Conservation (phyloP, 805 yeast genomes). For the Cyberlindnera veronae region DNA sequence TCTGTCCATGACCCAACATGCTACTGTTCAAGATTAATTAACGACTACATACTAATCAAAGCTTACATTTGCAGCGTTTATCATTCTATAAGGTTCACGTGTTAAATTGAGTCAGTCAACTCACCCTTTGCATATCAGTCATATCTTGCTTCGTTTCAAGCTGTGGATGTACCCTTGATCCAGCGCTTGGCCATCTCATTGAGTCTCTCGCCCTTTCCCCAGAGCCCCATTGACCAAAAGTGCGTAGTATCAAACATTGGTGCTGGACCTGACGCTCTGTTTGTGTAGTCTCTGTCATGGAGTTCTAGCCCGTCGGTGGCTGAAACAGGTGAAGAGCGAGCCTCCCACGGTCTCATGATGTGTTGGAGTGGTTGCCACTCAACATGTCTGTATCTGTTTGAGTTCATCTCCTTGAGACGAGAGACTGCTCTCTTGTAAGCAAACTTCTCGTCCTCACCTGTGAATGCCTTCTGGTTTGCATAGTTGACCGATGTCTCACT, state of each 20-base stretch:
- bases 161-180: slow-evolving; percentile 43
- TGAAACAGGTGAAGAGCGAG: slow-evolving; percentile 5
- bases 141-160: too few species aligned
- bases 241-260: slow-evolving; percentile 45
- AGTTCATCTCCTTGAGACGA: slow-evolving; percentile 57
- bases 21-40: too few species aligned
- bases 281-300: slow-evolving; percentile 20
- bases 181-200: slow-evolving; percentile 52
- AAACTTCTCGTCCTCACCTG: slow-evolving; percentile 75
- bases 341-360: slow-evolving; percentile 59
- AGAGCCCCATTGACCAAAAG: slow-evolving; percentile 66
- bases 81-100: too few species aligned
- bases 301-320: background rate
- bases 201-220: slow-evolving; percentile 50
- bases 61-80: too few species aligned
- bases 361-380: slow-evolving; percentile 55
- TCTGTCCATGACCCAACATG: too few species aligned
- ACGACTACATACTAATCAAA: too few species aligned
- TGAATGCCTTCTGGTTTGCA: slow-evolving; percentile 51
- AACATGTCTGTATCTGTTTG: slow-evolving; percentile 46
- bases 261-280: slow-evolving; percentile 18
- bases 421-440: slow-evolving; percentile 71
- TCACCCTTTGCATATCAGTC: too few species aligned
- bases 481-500: slow-evolving; percentile 33
- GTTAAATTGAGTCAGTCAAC: too few species aligned